phyloP scores from a whole-genome alignment of 23 red algal genomes.

The Chondrus crispus region DNA sequence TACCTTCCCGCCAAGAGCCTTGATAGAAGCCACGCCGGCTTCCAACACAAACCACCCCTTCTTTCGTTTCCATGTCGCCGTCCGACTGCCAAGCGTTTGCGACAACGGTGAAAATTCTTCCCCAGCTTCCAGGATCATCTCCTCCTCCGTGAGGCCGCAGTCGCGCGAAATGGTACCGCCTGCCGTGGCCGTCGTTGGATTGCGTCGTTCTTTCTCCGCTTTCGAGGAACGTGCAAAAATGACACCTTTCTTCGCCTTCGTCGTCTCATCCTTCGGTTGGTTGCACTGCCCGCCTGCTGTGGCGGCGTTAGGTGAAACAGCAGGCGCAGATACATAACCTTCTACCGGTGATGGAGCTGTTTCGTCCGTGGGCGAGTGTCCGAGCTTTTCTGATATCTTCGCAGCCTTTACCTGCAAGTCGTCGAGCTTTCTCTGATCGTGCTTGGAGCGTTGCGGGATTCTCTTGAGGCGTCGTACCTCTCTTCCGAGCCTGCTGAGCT shows the following conservation, averaged over 20 bases:
- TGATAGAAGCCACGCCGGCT: constrained; percentile 42
- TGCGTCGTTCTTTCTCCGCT: not conserved
- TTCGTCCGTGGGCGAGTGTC: not conserved
- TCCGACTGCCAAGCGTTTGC: not conserved
- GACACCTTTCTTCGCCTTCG: not conserved
- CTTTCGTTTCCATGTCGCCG: constrained; percentile 19
- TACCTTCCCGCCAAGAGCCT: constrained; percentile 23
- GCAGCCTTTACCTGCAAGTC: not conserved
- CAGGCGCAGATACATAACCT: not conserved
- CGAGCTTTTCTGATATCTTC: constrained; percentile 24
- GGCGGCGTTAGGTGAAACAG: not conserved
- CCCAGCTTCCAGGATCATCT: not conserved
- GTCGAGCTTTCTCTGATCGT: constrained; percentile 16
- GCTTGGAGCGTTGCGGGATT: not conserved
- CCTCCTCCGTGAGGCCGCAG: not conserved
- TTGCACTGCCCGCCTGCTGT: not conserved
- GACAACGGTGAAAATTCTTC: not conserved
- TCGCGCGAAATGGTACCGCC: not conserved
- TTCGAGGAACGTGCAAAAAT: not conserved
- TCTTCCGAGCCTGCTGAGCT: constrained; percentile 26
- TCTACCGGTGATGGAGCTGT: not conserved
- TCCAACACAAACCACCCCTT: constrained; percentile 43
- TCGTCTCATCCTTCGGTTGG: not conserved
- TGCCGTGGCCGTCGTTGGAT: not conserved
- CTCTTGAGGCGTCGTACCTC: constrained; percentile 38